These are phyloP conservation scores for Dactylonectria estremocensis DNA, from an alignment of 2,329 filamentous ascomycete species.

Conservation along the genomic window DNA sequence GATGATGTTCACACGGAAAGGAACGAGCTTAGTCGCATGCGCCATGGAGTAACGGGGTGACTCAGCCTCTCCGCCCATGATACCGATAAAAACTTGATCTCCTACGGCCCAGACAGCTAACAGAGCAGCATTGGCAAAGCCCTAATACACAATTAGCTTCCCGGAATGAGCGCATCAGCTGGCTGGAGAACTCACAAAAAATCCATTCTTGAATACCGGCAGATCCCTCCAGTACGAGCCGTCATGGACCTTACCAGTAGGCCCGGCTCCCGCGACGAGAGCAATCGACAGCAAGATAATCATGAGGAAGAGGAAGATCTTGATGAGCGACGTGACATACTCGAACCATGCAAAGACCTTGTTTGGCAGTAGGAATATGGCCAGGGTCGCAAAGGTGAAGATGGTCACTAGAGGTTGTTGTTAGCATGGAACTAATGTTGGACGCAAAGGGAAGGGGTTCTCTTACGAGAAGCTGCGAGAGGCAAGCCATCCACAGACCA, in stretches of 20 bases:
- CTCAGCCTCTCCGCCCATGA: constrained; percentile 42
- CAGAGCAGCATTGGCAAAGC: constrained; percentile 39
- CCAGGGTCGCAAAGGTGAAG: constrained; percentile 11
- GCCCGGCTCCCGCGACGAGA: constrained; percentile 19
- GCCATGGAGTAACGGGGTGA: constrained; percentile 36
- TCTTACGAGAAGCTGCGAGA: constrained; percentile 19
- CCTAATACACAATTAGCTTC: constrained; percentile 23
- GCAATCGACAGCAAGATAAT: constrained; percentile 24
- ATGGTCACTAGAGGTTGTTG: constrained; percentile 11
- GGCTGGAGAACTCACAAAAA: background rate
- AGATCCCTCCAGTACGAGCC: constrained; percentile 19
- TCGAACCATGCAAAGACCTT: constrained; percentile 27
- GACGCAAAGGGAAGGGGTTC: background rate
- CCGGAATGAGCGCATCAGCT: background rate
- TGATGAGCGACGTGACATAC: constrained; percentile 22
- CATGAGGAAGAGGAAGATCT: constrained; percentile 25
- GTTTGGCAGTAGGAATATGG: constrained; percentile 22
- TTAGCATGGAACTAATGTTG: background rate
- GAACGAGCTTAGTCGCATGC: constrained; percentile 40
- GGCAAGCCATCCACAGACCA: constrained; percentile 16
- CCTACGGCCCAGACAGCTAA: constrained; percentile 42
- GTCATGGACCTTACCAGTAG: constrained; percentile 16
- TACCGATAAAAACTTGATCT: constrained; percentile 43
- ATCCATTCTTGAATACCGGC: constrained; percentile 21
- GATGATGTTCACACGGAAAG: constrained; percentile 38